Evolutionary conservation across 2,329 filamentous ascomycete genomes (phyloP).

Genomic region (Talaromyces amestolkiae): DNA sequence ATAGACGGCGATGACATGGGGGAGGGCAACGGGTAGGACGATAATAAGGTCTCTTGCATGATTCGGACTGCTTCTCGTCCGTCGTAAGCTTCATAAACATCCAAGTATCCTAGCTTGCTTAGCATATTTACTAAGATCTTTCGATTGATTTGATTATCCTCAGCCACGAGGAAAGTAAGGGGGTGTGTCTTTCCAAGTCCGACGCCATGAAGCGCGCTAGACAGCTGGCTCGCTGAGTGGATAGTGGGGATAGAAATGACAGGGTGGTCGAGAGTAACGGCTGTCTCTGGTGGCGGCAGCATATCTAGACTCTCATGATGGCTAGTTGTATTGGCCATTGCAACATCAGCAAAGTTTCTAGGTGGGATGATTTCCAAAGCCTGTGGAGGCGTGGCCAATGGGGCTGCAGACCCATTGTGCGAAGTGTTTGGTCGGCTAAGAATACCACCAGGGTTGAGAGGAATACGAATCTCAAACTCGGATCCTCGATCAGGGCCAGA

Average conservation of each 20-base stretch:
- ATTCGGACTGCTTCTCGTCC: constrained; percentile 65
- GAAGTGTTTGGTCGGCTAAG: constrained; percentile 52
- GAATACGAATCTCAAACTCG: constrained; percentile 67
- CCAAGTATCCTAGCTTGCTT: constrained; percentile 63
- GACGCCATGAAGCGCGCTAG: constrained; percentile 49
- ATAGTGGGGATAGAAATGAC: background rate
- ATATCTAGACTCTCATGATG: background rate
- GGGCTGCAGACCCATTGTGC: constrained; percentile 40
- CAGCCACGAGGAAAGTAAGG: constrained; percentile 66
- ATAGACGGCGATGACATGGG: constrained; percentile 18
- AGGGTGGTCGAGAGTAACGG: background rate
- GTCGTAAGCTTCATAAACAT: constrained; percentile 64
- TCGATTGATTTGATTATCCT: constrained; percentile 72
- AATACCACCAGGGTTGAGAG: constrained; percentile 51
- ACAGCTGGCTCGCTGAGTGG: constrained; percentile 20
- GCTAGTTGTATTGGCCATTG: background rate
- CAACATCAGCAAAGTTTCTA: background rate
- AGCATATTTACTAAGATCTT: constrained; percentile 66
- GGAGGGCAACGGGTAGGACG: constrained; percentile 23
- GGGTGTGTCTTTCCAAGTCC: constrained; percentile 60
- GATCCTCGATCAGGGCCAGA: constrained; percentile 60
- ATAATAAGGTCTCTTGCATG: constrained; percentile 50
- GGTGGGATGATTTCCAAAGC: constrained; percentile 1
- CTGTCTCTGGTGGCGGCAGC: constrained; percentile 7
- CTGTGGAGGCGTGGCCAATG: constrained; percentile 21